phyloP scores from a whole-genome alignment of 495 filamentous ascomycete genomes.

The Glarea lozoyensis region DNA sequence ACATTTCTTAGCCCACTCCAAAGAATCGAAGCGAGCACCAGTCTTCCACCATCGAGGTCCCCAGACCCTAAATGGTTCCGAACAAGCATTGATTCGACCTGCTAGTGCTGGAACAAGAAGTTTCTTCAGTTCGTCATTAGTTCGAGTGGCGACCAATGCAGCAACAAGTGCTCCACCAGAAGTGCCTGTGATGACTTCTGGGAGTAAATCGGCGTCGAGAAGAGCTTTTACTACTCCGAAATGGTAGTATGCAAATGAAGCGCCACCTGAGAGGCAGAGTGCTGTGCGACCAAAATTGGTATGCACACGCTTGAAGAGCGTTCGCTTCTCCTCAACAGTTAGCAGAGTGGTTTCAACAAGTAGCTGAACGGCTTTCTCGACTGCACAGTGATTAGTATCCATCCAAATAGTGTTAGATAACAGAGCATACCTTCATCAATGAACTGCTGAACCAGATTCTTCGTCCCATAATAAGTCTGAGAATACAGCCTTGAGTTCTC shows the following conservation, averaged over 20 bases:
- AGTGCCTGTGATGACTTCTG: constrained; percentile 92
- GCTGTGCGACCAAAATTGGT: constrained; percentile 91
- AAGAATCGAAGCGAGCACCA: constrained; percentile 84
- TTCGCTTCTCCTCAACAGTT: constrained; percentile 62
- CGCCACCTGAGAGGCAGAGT: constrained; percentile 88
- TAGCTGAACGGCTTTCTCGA: constrained; percentile 54
- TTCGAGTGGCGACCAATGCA: constrained; percentile 78
- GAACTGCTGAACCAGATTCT: constrained; percentile 81
- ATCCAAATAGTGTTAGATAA: not conserved
- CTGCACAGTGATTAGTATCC: constrained; percentile 20
- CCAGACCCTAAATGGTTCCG: constrained; percentile 71
- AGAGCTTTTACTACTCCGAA: constrained; percentile 89
- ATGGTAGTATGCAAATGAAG: constrained; percentile 93
- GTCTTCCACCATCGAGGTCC: constrained; percentile 78
- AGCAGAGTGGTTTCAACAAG: constrained; percentile 58
- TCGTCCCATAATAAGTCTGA: constrained; percentile 94
- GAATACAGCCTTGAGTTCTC: constrained; percentile 91
- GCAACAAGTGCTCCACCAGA: constrained; percentile 91
- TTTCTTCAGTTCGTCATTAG: constrained; percentile 78
- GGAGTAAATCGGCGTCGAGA: constrained; percentile 76
- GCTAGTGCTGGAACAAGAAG: constrained; percentile 82
- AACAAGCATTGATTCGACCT: constrained; percentile 74
- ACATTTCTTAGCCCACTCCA: constrained; percentile 81
- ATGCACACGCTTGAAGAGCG: constrained; percentile 78
- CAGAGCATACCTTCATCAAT: constrained; percentile 61